A percentile compares a stretch with the other conserved stretches of the same genome.
These are phyloP conservation scores for Stagonosporopsis cucurbitacearum DNA, from an alignment of 2,329 filamentous ascomycete species.

Conservation along the genomic window DNA sequence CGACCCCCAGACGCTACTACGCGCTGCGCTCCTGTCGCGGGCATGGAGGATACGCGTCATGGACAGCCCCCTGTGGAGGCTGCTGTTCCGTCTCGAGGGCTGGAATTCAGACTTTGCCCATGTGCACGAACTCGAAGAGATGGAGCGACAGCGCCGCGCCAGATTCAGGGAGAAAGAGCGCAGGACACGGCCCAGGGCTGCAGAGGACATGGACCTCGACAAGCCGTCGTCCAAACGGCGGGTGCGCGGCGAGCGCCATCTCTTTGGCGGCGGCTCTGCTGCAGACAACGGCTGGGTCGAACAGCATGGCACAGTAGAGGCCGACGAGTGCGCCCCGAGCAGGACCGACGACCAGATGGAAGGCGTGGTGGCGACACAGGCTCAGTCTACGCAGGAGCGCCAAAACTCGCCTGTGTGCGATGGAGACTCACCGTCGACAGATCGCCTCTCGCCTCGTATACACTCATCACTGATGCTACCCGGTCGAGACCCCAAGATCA, in stretches of 20 bases:
- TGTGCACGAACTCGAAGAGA: conserved; percentile 70
- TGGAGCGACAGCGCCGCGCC: conserved; percentile 50
- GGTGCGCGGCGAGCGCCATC: conserved; percentile 52
- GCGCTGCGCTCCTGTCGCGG: conserved; percentile 78
- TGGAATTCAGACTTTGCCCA: conserved; percentile 75
- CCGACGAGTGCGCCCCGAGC: conserved; percentile 46
- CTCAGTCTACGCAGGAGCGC: conserved; percentile 24
- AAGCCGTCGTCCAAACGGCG: conserved; percentile 62
- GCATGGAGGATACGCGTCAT: conserved; percentile 82
- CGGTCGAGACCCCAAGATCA: conserved; percentile 66
- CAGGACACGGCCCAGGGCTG: conserved; percentile 54
- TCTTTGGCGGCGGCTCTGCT: conserved; percentile 46
- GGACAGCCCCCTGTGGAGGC: conserved; percentile 86
- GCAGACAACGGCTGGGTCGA: conserved; percentile 51
- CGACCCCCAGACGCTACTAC: conserved; percentile 78
- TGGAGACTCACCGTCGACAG: conserved; percentile 14
- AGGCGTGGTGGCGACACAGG: conserved; percentile 35
- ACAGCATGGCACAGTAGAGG: conserved; percentile 57
- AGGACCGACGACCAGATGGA: conserved; percentile 49
- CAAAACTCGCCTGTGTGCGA: conserved; percentile 20
- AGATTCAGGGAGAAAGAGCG: conserved; percentile 50
- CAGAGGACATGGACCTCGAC: conserved; percentile 56
- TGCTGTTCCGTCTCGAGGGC: conserved; percentile 81
- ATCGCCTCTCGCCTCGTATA: conserved; percentile 31
- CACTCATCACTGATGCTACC: conserved; percentile 43